Evolutionary conservation across 805 yeast species (phyloP), one percentile per base, ranked within the genome.

Genomic region (Yamadazyma akitaensis): DNA sequence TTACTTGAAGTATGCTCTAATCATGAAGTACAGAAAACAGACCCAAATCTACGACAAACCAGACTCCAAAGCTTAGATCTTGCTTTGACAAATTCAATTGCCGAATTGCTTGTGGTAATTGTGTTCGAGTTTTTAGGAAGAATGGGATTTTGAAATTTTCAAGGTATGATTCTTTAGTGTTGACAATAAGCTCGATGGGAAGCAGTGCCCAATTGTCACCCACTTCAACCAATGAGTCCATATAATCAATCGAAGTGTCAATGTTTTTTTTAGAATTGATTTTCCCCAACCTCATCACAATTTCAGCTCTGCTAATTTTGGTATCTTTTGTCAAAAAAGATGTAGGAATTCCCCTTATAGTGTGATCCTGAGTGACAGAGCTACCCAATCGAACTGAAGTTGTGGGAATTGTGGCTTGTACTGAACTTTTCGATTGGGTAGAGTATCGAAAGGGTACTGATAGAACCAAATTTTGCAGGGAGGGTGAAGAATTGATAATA

Each of bases 121-220:
- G 51, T 1, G 70, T 49, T 21, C 54, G 58, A 8, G 66, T 54
- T 2, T 60, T 54, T 10, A 69, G 46, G 49, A 63, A 63, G 8
- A 71, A 45, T 2, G 75, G 74, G 4, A 70, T 47, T 19, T 50
- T 48, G 9, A 65, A 24, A 2, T 48, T 36, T 7, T 47, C 38
- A 24, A 58, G 38, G 2, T 47, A 13, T 11, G 31, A 11, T 12
- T 18, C 28, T 8, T 10, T 12, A 8, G 33, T 21, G 3, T 19
- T 14, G 1, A 44, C 18, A 3, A 25, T 39, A 19, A 68, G 8
- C 14, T 58, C 51, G 18, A 71, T 49, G 2, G 74, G 75, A 4
- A 68, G 42, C 47, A 60, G 63, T 31, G 50, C 60, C 75, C 76
- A 71, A 48, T 69, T 68, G 24, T 54, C 51, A 2, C 67, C 65